These are phyloP conservation scores for Claviceps spartinae DNA, from an alignment of 2,329 filamentous ascomycete genomes.

Conservation along the genomic window DNA sequence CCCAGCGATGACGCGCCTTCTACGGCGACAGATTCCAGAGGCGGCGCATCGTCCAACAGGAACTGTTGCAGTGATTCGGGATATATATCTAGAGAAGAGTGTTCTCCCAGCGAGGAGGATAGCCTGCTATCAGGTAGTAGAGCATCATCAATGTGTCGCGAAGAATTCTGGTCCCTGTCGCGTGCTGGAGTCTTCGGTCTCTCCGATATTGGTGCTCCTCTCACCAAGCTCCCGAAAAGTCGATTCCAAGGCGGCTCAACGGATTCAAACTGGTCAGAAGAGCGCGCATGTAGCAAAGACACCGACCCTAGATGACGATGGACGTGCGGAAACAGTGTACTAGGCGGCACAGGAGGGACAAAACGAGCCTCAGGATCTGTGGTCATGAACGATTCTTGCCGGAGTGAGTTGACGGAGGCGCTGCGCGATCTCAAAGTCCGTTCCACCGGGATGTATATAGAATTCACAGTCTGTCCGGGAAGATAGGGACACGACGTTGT, in stretches of 20 bases:
- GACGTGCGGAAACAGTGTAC: constrained; percentile 12
- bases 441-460: constrained; percentile 67
- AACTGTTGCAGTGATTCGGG: constrained; percentile 41
- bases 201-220: background rate
- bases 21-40: constrained; percentile 11
- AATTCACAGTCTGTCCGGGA: constrained; percentile 78
- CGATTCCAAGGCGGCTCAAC: constrained; percentile 37
- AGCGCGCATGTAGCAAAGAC: constrained; percentile 21
- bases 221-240: constrained; percentile 32
- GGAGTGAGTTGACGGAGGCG: constrained; percentile 49
- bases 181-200: background rate
- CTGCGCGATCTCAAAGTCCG: constrained; percentile 45
- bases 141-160: background rate
- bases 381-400: constrained; percentile 49
- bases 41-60: constrained; percentile 29
- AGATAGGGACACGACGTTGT: constrained; percentile 75
- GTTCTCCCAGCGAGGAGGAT: constrained; percentile 21
- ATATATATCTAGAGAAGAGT: constrained; percentile 37
- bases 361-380: constrained; percentile 71
- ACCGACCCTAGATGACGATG: constrained; percentile 18
- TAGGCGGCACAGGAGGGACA: constrained; percentile 47
- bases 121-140: background rate
- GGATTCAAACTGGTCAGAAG: constrained; percentile 33
- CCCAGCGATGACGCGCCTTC: background rate
- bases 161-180: background rate